Conservation (phyloP, 495 filamentous ascomycete species). For the Penicillium canariense region DNA sequence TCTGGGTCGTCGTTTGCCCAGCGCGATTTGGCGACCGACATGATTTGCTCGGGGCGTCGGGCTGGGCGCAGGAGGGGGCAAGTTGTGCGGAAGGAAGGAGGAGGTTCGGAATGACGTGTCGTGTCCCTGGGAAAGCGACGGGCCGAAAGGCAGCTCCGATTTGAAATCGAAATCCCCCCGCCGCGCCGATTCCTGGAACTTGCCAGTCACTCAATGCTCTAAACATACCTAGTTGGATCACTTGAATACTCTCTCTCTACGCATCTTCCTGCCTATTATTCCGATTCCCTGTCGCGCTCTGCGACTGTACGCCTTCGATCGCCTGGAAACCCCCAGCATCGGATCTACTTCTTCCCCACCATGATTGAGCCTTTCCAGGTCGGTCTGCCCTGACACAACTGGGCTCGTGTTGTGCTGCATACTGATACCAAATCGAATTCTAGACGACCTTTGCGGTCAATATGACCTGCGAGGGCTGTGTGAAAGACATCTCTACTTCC, state of each 20-base stretch:
- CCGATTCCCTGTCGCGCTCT: neutral
- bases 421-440: neutral
- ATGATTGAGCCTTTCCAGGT: constrained; percentile 63
- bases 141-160: constrained; percentile 29
- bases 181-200: constrained; percentile 2
- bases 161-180: constrained; percentile 42
- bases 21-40: constrained; percentile 71
- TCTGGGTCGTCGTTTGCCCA: constrained; percentile 78
- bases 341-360: constrained; percentile 23
- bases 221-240: neutral
- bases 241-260: neutral
- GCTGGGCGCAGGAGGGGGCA: neutral
- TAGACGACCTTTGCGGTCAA: constrained; percentile 94
- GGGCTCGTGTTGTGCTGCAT: neutral
- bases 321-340: constrained; percentile 1
- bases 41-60: constrained; percentile 29
- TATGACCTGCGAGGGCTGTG: constrained; percentile 83
- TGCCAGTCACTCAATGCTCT: constrained; percentile 1
- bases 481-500: constrained; percentile 75
- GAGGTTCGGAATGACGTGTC: constrained; percentile 34
- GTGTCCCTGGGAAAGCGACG: constrained; percentile 18
- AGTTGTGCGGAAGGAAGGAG: constrained; percentile 9
- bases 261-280: neutral
- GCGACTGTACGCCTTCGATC: neutral
- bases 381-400: constrained; percentile 12